Evolutionary conservation across 2,329 filamentous ascomycete genomes (phyloP).

Genomic region (Aspergillus flavus): DNA sequence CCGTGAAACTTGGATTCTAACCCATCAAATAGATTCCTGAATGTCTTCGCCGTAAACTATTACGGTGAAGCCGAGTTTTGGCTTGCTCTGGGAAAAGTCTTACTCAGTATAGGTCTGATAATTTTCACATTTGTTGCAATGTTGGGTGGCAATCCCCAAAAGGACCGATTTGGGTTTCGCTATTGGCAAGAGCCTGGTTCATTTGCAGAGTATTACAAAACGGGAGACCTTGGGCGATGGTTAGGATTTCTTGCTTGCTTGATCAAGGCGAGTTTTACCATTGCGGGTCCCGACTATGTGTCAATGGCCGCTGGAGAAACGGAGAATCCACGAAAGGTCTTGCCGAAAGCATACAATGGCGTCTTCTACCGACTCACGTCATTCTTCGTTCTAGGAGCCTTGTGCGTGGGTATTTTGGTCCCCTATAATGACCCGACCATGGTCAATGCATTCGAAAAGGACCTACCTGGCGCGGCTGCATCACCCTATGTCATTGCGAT

Average conservation of each 20-base stretch:
- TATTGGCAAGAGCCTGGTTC: slow-evolving; percentile 69
- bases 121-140: slow-evolving; percentile 80
- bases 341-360: slow-evolving; percentile 75
- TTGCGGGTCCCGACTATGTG: slow-evolving; percentile 70
- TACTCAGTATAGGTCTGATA: slow-evolving; percentile 72
- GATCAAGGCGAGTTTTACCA: slow-evolving; percentile 70
- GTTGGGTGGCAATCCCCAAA: slow-evolving; percentile 76
- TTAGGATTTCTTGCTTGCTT: slow-evolving; percentile 76
- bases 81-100: slow-evolving; percentile 70
- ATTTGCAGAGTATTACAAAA: slow-evolving; percentile 67
- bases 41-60: slow-evolving; percentile 72
- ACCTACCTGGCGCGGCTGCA: slow-evolving; percentile 67
- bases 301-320: slow-evolving; percentile 68
- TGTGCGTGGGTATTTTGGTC: slow-evolving; percentile 72
- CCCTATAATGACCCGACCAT: slow-evolving; percentile 68
- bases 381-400: slow-evolving; percentile 75
- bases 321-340: slow-evolving; percentile 67
- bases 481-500: slow-evolving; percentile 72
- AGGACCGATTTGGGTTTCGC: slow-evolving; percentile 73
- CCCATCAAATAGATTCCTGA: slow-evolving; percentile 50
- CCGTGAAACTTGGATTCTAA: neutral
- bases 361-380: slow-evolving; percentile 76
- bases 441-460: slow-evolving; percentile 60
- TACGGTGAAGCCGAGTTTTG: slow-evolving; percentile 79
- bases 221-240: slow-evolving; percentile 69